A percentile compares a stretch with the other conserved stretches of the same genome.
Conservation (phyloP, 345 rosid species). For the Nasturtium officinale region DNA sequence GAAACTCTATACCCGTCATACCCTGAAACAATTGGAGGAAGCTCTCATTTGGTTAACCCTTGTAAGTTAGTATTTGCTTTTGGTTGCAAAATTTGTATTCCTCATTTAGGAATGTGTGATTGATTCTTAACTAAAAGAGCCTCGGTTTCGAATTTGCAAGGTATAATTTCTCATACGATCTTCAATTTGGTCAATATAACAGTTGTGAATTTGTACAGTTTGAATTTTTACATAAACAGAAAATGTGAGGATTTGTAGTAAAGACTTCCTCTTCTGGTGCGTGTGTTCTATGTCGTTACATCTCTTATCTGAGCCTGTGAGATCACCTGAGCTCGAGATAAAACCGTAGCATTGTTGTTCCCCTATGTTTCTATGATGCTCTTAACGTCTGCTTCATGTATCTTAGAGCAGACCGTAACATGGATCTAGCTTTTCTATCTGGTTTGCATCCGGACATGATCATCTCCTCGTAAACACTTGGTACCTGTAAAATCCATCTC, state of each 20-base stretch:
- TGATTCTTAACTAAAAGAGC: conserved; percentile 18
- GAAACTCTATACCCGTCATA: conserved; percentile 56
- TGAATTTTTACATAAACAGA: conserved; percentile 35
- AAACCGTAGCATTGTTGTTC: conserved; percentile 23
- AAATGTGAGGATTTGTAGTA: conserved; percentile 13
- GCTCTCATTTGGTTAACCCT: conserved; percentile 22
- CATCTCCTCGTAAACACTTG: conserved; percentile 91
- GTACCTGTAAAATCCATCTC: conserved; percentile 63
- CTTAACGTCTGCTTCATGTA: conserved; percentile 79
- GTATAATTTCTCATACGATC: not conserved
- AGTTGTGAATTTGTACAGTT: conserved; percentile 30
- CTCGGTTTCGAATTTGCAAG: not conserved
- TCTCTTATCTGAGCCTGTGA: conserved; percentile 17
- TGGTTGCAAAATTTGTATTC: conserved; percentile 28
- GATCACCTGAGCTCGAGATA: conserved; percentile 4
- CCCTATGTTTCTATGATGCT: conserved; percentile 33
- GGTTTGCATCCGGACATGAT: conserved; percentile 82
- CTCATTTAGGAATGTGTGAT: conserved; percentile 25
- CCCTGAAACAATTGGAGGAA: conserved; percentile 31
- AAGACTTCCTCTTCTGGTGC: conserved; percentile 23
- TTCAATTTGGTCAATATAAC: conserved; percentile 5
- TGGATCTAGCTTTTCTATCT: conserved; percentile 89
- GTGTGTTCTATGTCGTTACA: conserved; percentile 6
- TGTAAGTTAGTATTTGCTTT: conserved; percentile 34
- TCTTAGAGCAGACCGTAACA: conserved; percentile 92